Evolutionary conservation across 192 early-diverging fungal species (phyloP), one percentile per base, ranked within the genome.

Genomic region (Diversispora eburnea): DNA sequence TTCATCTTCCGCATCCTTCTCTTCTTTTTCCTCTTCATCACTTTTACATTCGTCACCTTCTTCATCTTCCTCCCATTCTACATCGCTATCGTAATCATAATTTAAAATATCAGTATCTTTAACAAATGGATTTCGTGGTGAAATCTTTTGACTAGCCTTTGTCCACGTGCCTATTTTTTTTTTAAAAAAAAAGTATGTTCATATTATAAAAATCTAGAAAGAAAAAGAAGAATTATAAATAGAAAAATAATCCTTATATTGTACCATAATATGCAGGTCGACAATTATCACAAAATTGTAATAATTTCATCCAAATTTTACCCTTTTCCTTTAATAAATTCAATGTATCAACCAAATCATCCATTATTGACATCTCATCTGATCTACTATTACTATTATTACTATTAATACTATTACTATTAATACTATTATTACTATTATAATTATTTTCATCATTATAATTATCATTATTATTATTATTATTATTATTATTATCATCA

Each of bases 41-140:
- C 87, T 91, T 54, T 82, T 84, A 13, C 91, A 81, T 58, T 95
- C 93, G 71, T 97, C 95, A 19, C 95, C 95, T 70, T 92, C 91
- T 45, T 91, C 95, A 47, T 94, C 92, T 42, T 87, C 88, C 45
- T 92, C 93, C 95, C 95, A 97, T 79, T 95, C 95, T 0, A 88
- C 90, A 59, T 94, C 94, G 74, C 92, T 93, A 74, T 97, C 95
- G 72, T 91, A 80, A 5, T 92, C 91, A 70, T 97, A 97, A 69
- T 97, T 90, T 9, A 96, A 54, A 43, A 84, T 43, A 1, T 55
- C 72, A 8, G 78, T 79, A 71, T 94, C 95, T 58, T 75, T 80
- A 41, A 76, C 79, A 78, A 93, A 88, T 17, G 91, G 91, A 3
- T 81, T 77, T 19, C 87, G 83, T 12, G 85, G 87, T 8, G 76